Evolutionary conservation across 169 alveolate genomes (phyloP).

Genomic region (Cyclospora cayetanensis): DNA sequence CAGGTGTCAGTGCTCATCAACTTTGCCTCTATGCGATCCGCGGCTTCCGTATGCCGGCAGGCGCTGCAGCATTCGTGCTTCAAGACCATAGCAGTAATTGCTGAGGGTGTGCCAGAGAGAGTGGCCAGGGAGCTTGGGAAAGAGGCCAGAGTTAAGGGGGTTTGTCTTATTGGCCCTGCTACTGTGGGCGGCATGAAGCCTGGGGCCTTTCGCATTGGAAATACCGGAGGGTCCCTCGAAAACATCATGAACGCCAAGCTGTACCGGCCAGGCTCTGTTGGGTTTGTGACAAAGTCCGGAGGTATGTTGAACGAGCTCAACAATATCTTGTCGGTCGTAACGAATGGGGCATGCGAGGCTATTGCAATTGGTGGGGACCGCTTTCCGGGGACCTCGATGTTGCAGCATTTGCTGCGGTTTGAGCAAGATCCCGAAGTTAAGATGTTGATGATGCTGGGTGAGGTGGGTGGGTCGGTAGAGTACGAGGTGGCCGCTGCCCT

Average conservation of each 20-base stretch:
- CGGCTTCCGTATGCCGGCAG: conserved; percentile 70
- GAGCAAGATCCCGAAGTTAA: conserved; percentile 75
- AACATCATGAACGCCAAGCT: conserved; percentile 78
- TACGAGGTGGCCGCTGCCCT: conserved; percentile 72
- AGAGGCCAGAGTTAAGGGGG: conserved; percentile 69
- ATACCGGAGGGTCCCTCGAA: conserved; percentile 78
- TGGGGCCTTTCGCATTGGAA: conserved; percentile 77
- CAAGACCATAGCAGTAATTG: conserved; percentile 43
- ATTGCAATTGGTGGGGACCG: conserved; percentile 65
- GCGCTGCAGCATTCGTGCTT: conserved; percentile 53
- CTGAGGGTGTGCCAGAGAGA: conserved; percentile 76
- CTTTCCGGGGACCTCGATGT: conserved; percentile 66
- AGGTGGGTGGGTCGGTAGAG: conserved; percentile 76
- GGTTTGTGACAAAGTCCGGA: conserved; percentile 78
- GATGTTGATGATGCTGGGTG: conserved; percentile 72
- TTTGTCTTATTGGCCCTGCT: conserved; percentile 78
- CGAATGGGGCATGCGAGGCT: conserved; percentile 55
- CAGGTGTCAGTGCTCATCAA: conserved; percentile 71
- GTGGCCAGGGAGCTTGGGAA: conserved; percentile 70
- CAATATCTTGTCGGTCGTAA: conserved; percentile 71
- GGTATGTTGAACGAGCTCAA: conserved; percentile 79
- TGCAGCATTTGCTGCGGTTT: conserved; percentile 76
- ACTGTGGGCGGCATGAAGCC: conserved; percentile 80
- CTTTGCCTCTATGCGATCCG: conserved; percentile 78
- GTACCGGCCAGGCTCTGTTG: conserved; percentile 77